Evolutionary conservation across 2,329 filamentous ascomycete genomes (phyloP), one percentile per base, ranked within the genome.

Genomic region (Beauveria varroae): DNA sequence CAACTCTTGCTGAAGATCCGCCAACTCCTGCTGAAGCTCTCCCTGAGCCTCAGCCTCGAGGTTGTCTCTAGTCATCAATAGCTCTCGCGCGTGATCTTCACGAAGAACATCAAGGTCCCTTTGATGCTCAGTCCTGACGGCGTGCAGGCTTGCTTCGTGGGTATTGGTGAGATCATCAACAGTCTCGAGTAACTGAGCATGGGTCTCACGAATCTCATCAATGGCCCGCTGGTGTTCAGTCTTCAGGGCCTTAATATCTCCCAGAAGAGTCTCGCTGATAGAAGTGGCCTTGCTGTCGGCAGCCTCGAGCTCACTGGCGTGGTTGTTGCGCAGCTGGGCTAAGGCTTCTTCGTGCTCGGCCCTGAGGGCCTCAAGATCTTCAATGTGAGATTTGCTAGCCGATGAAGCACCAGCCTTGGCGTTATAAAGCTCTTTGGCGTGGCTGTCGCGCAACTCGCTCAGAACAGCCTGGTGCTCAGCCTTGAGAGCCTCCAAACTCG

Each of bases 361-460:
- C 81, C 77, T 80, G 49, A 87, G 72, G n/a, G 78, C 68, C 44
- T 86, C 79, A 2, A 86, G 71, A 66, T 85, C 81, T 30, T 73
- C 71, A 8, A 79, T 64, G 52, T 81, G 78, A 26, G 78, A 71
- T 34, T 82, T 77, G 63, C 77, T 74, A 57, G 82, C 80, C 22
- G 79, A 75, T 44, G 37, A 58, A 30, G 47, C 58, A 78, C 80
- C 75, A 83, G 78, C 80, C 75, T 84, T 83, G 59, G 82, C 81
- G 37, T 72, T 72, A 70, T 86, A 82, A 12, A 87, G 69, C 67
- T 83, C 83, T 73, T 85, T 82, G 6, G 81, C 81, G 66, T 86
- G 81, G 64, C 77, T 81, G 10, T 81, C 79, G 62, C 78, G 80
- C 52, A 88, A 72, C 2, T 81, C 79, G 46, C 26, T 16, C 1